A percentile compares a stretch with the other conserved stretches of the same genome.
phyloP scores from a whole-genome alignment of 2,329 filamentous ascomycete species.

The Microcera coccophila region DNA sequence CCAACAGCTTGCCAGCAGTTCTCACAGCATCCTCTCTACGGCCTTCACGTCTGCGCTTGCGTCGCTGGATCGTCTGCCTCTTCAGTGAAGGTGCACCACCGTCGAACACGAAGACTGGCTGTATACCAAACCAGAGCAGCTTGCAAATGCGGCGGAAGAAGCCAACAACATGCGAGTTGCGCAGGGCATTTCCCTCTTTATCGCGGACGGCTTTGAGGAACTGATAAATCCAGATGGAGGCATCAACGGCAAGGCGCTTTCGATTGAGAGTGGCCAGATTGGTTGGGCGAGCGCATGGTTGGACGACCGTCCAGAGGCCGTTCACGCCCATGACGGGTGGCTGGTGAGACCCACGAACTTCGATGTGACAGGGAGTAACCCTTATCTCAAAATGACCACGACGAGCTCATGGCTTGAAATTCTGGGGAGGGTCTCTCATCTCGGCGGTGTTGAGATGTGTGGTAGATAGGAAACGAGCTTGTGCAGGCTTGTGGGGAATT shows the following conservation, averaged over 20 bases:
- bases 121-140: slow-evolving; percentile 91
- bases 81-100: slow-evolving; percentile 90
- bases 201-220: slow-evolving; percentile 98
- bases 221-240: slow-evolving; percentile 99
- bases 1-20: slow-evolving; percentile 86
- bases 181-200: slow-evolving; percentile 93
- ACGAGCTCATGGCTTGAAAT: slow-evolving; percentile 4
- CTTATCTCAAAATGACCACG: slow-evolving; percentile 6
- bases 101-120: slow-evolving; percentile 96
- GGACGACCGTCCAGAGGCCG: slow-evolving; percentile 92
- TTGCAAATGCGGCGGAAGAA: slow-evolving; percentile 99
- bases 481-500: slow-evolving; percentile 8
- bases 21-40: slow-evolving; percentile 86
- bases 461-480: too few species aligned
- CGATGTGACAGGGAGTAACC: slow-evolving; percentile 15
- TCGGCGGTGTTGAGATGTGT: too few species aligned
- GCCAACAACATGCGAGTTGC: slow-evolving; percentile 92
- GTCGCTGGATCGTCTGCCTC: slow-evolving; percentile 77
- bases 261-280: slow-evolving; percentile 95
- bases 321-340: slow-evolving; percentile 80
- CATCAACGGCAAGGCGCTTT: slow-evolving; percentile 93
- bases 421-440: too few species aligned
- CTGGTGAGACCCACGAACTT: slow-evolving; percentile 13
- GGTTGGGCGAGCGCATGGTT: slow-evolving; percentile 91
- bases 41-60: slow-evolving; percentile 79